Evolutionary conservation across 2,329 filamentous ascomycete genomes (phyloP).

Genomic region (Cercospora nicotianae): DNA sequence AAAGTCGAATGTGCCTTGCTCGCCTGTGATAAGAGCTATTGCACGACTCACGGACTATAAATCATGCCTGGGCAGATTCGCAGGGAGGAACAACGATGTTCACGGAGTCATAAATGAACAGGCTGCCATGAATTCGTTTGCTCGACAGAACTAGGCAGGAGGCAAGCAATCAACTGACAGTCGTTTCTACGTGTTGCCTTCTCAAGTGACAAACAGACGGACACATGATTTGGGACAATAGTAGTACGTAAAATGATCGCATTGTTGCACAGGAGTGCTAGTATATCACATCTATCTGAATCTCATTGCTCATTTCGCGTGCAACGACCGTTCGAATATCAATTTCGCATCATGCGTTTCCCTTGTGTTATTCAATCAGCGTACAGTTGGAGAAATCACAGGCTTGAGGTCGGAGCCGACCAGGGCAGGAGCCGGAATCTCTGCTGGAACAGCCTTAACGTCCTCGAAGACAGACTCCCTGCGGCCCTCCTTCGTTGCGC

Average conservation of each 20-base stretch:
- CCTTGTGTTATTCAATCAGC: neutral
- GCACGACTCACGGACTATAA: neutral
- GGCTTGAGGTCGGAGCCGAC: slow-evolving; percentile 2
- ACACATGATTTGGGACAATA: neutral
- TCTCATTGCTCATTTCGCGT: neutral
- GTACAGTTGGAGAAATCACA: neutral
- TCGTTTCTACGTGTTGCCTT: neutral
- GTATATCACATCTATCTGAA: neutral
- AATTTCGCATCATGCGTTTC: neutral
- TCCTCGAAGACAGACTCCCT: slow-evolving; percentile 14
- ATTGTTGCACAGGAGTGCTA: neutral
- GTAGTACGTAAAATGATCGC: neutral
- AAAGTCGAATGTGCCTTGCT: neutral
- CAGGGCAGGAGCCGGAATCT: slow-evolving; percentile 14
- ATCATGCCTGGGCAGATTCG: neutral
- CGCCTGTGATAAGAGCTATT: neutral
- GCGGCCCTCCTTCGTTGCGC: slow-evolving; percentile 3
- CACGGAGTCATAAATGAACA: neutral
- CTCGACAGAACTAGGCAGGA: neutral
- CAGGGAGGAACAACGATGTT: neutral
- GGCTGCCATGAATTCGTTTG: neutral
- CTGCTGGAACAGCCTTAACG: slow-evolving; percentile 13
- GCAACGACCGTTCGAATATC: neutral
- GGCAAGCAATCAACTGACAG: neutral
- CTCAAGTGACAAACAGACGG: neutral